A percentile compares a stretch with the other conserved stretches of the same genome.
Evolutionary conservation across 805 yeast genomes (phyloP).

Genomic region (Starmerella apicola): DNA sequence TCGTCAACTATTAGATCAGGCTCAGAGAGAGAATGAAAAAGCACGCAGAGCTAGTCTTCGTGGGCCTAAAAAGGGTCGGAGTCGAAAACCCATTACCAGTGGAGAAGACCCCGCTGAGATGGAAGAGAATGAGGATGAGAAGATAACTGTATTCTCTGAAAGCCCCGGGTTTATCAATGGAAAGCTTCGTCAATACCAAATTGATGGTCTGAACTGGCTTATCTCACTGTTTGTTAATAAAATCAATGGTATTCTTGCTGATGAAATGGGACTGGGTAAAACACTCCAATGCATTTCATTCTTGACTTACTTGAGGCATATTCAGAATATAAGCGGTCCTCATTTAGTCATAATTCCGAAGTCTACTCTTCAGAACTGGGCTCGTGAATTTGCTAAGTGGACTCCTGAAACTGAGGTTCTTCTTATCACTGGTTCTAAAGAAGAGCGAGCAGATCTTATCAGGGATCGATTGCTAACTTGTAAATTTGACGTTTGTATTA

Average conservation of each 20-base stretch:
- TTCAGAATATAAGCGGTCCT: conserved; percentile 73
- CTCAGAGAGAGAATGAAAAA: conserved; percentile 16
- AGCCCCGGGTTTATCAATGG: conserved; percentile 72
- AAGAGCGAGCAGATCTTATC: conserved; percentile 51
- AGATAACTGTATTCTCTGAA: conserved; percentile 62
- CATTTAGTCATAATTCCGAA: conserved; percentile 87
- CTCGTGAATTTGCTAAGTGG: conserved; percentile 88
- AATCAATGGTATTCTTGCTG: conserved; percentile 87
- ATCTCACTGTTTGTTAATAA: conserved; percentile 73
- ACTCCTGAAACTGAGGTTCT: conserved; percentile 82
- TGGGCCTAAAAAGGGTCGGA: conserved; percentile 32
- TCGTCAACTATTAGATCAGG: conserved; percentile 25
- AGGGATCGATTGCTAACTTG: conserved; percentile 48
- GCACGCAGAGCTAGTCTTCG: conserved; percentile 16
- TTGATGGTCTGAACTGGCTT: conserved; percentile 93
- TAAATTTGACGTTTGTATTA: conserved; percentile 76
- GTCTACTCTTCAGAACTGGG: conserved; percentile 92
- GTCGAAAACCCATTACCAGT: conserved; percentile 7
- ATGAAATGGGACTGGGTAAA: conserved; percentile 97
- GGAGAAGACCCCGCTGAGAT: conserved; percentile 28
- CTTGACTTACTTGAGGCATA: conserved; percentile 70
- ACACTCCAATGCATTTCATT: conserved; percentile 91
- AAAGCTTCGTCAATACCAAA: conserved; percentile 72
- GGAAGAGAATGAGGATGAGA: conserved; percentile 28
- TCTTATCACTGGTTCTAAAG: conserved; percentile 80